Percentiles rank a stretch among this genome's conserved stretches.
phyloP scores from a whole-genome alignment of 2,329 filamentous ascomycete species.

The Didymella pomorum region DNA sequence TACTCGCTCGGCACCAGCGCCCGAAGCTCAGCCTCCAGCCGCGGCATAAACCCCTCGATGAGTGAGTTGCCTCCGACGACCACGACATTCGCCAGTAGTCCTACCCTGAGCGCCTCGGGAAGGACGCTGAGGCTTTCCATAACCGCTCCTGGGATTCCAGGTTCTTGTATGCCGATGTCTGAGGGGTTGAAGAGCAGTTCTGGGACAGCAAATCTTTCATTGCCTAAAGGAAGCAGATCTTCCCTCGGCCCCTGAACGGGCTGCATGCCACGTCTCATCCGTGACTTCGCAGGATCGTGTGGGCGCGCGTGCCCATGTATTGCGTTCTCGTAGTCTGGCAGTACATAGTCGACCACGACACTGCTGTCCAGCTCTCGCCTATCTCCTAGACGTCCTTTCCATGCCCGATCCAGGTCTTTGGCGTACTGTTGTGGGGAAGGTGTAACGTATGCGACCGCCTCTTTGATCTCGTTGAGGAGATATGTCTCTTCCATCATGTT shows the following conservation, averaged over 20 bases:
- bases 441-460: constrained; percentile 84
- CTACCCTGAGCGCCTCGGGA: constrained; percentile 84
- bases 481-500: constrained; percentile 95
- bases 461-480: constrained; percentile 96
- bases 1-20: constrained; percentile 54
- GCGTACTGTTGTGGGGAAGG: constrained; percentile 68
- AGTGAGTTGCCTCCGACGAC: constrained; percentile 87
- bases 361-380: constrained; percentile 61
- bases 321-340: constrained; percentile 77
- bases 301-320: constrained; percentile 76
- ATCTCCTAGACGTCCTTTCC: constrained; percentile 70
- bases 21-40: constrained; percentile 77
- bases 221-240: constrained; percentile 84
- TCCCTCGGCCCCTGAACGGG: constrained; percentile 64
- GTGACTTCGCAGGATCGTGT: constrained; percentile 73
- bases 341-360: constrained; percentile 87
- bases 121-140: constrained; percentile 77
- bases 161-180: constrained; percentile 84
- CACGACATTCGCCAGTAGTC: constrained; percentile 83
- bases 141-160: constrained; percentile 82
- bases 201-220: constrained; percentile 89
- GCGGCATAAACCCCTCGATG: constrained; percentile 81
- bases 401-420: constrained; percentile 78
- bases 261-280: constrained; percentile 59
- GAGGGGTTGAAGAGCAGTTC: constrained; percentile 87